Conservation (phyloP, 352 stramenopile genomes). For the Phytophthora citrophthora region DNA sequence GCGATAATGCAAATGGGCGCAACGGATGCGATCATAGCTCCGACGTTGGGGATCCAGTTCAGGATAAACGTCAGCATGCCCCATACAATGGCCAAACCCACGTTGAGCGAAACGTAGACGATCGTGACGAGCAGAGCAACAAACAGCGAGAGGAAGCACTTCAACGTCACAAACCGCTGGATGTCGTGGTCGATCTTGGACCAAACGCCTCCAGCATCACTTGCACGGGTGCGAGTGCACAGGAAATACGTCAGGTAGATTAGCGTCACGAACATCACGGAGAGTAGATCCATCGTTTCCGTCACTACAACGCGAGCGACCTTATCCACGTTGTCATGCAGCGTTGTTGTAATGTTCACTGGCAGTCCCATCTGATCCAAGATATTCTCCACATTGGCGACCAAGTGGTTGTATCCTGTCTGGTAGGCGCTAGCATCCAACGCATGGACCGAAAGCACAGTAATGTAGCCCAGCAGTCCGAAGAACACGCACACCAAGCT, state of each 20-base stretch:
- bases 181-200: slow-evolving; percentile 91
- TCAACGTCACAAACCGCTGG: slow-evolving; percentile 89
- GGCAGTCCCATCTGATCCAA: slow-evolving; percentile 78
- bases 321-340: slow-evolving; percentile 92
- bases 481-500: slow-evolving; percentile 90
- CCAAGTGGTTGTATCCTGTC: slow-evolving; percentile 79
- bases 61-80: slow-evolving; percentile 90
- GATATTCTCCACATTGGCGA: slow-evolving; percentile 69
- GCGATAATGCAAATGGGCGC: slow-evolving; percentile 86
- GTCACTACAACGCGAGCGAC: slow-evolving; percentile 84
- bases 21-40: slow-evolving; percentile 88
- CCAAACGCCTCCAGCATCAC: slow-evolving; percentile 86
- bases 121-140: slow-evolving; percentile 88
- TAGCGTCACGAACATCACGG: slow-evolving; percentile 90
- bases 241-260: slow-evolving; percentile 92
- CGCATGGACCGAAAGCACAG: slow-evolving; percentile 84
- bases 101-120: slow-evolving; percentile 90
- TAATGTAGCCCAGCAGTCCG: slow-evolving; percentile 87
- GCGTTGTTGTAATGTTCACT: slow-evolving; percentile 89
- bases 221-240: slow-evolving; percentile 82
- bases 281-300: slow-evolving; percentile 90
- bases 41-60: slow-evolving; percentile 91
- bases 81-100: slow-evolving; percentile 87
- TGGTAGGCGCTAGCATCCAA: slow-evolving; percentile 86
- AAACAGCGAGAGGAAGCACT: slow-evolving; percentile 90